Evolutionary conservation across 768 basidiomycete genomes (phyloP), one percentile per base, ranked within the genome.

Genomic region (Kwoniella sp.): DNA sequence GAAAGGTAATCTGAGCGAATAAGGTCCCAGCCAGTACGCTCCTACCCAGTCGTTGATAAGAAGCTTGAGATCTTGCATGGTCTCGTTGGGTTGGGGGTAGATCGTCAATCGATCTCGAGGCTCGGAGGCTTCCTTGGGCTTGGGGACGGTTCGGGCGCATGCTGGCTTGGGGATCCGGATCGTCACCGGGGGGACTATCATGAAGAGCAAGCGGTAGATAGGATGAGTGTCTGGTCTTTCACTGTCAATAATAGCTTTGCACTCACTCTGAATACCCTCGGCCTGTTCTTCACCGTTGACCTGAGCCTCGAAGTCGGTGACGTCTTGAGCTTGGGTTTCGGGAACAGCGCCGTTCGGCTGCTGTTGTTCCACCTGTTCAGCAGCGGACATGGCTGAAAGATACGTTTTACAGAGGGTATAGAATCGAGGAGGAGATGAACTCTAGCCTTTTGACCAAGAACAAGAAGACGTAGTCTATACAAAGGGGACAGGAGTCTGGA

Each of bases 1-100:
- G 25, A 37, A 69, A 0, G 74, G 76, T 29, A 76, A 65, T 55
- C 79, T 60, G 47, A 83, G 73, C 7, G 82, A 82, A 66, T 82
- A 83, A 0, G 82, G 79, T 4, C 83, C 83, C 51, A 83, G 75
- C 82, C 82, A 83, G 73, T 82, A 83, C 0, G 82, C 82, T 23
- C 81, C 82, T 2, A 81, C 73, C 58, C 77, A 80, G 50, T 83
- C 83, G 57, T 79, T 76, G 58, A 83, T 68, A 22, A 74, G 71
- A 9, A 78, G 67, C 55, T 80, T 81, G 61, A 83, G 73, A 67
- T 81, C 80, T 58, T 81, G 79, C 30, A 81, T 70, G 5, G 76
- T 79, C 69, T 82, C 81, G 58, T 69, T 68, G 11, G 78, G 68
- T 38, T 80, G 77, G 29, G 78, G 74, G 23, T 74, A 67, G 57